A percentile compares a stretch with the other conserved stretches of the same genome.
These are phyloP conservation scores for Prunus yedoensis DNA, from an alignment of 331 rosid species.

Conservation along the genomic window DNA sequence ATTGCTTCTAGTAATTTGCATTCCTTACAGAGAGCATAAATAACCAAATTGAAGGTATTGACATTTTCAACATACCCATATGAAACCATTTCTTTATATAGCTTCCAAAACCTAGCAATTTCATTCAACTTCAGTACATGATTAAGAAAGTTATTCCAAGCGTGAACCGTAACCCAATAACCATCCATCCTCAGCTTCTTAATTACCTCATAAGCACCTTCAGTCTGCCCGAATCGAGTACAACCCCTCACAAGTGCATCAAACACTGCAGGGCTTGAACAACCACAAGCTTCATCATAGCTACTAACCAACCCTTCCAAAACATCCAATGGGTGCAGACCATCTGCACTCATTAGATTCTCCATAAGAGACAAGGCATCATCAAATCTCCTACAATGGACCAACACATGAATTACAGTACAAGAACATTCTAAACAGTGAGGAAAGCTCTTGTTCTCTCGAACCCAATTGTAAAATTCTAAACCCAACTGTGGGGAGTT, in stretches of 20 bases:
- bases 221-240: constrained; percentile 36
- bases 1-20: constrained; percentile 45
- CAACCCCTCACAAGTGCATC: constrained; percentile 62
- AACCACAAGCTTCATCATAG: constrained; percentile 25
- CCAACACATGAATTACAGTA: constrained; percentile 46
- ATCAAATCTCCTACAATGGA: constrained; percentile 44
- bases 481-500: constrained; percentile 43
- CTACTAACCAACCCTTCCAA: constrained; percentile 44
- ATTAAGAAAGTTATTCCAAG: constrained; percentile 56
- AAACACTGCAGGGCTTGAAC: constrained; percentile 44
- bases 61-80: constrained; percentile 48
- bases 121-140: constrained; percentile 44
- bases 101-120: constrained; percentile 46
- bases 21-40: constrained; percentile 56
- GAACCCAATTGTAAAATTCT: constrained; percentile 50
- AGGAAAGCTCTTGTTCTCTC: constrained; percentile 19
- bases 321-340: constrained; percentile 36
- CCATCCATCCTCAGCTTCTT: constrained; percentile 31
- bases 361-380: constrained; percentile 43
- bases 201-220: constrained; percentile 53
- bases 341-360: constrained; percentile 34
- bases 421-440: constrained; percentile 44
- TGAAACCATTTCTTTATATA: constrained; percentile 53
- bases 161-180: constrained; percentile 45
- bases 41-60: constrained; percentile 51